Conservation (phyloP, 1,284 basidiomycete genomes). For the Leccinum fallax region DNA sequence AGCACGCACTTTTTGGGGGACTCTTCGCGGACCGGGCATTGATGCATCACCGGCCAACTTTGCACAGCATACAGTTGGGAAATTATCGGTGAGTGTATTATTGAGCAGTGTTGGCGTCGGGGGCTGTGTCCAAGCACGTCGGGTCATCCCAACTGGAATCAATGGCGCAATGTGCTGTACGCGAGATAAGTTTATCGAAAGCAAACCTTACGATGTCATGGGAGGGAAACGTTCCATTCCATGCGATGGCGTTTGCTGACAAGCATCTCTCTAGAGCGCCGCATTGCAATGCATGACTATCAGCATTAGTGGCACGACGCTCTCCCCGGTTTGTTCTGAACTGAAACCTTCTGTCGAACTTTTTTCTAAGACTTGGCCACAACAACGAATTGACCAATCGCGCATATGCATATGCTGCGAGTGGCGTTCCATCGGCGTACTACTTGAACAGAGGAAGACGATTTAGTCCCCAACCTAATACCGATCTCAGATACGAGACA, state of each 20-base stretch:
- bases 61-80: not conserved
- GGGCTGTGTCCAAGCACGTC: not conserved
- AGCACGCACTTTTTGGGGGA: not conserved
- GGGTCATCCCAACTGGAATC: not conserved
- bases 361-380: slow-evolving; percentile 5
- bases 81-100: not conserved
- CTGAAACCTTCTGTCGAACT: not conserved
- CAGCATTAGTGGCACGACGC: not conserved
- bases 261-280: not conserved
- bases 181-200: not conserved
- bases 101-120: not conserved
- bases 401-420: not conserved
- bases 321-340: not conserved
- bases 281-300: not conserved
- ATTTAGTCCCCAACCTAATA: not conserved
- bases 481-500: slow-evolving; percentile 8
- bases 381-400: not conserved
- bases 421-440: not conserved
- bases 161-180: not conserved
- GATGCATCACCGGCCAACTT: not conserved
- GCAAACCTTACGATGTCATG: not conserved
- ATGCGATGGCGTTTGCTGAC: not conserved
- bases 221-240: not conserved
- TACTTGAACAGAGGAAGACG: slow-evolving; percentile 2
- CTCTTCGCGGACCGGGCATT: not conserved